Percentiles rank a stretch among this genome's conserved stretches.
Conservation (phyloP, 768 basidiomycete species). For the Rhodosporidiobolus sp. region DNA sequence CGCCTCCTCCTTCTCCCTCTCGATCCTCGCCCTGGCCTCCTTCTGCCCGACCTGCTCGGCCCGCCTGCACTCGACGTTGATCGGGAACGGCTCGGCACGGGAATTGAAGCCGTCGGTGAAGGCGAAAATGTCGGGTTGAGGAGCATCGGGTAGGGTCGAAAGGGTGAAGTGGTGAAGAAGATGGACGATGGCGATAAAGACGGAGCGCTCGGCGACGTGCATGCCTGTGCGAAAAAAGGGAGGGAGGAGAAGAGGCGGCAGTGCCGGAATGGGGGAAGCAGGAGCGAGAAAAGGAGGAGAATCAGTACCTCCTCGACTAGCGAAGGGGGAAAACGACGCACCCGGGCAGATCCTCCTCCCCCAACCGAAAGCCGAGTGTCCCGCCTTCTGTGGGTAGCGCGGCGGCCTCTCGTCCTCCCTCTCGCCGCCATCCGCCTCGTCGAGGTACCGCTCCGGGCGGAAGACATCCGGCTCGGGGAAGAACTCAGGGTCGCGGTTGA, state of each 20-base stretch:
- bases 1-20: constrained; percentile 2
- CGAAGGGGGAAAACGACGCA: neutral
- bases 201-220: constrained; percentile 18
- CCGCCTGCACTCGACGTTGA: neutral
- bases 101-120: constrained; percentile 8
- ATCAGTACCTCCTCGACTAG: too few relatives aligned
- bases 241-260: too few relatives aligned
- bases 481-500: constrained; percentile 29
- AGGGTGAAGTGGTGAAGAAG: constrained; percentile 12
- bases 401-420: neutral
- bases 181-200: constrained; percentile 5
- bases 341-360: constrained; percentile 10
- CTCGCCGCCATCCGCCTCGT: neutral
- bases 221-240: too few relatives aligned
- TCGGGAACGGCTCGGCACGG: neutral
- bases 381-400: constrained; percentile 16
- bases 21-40: neutral
- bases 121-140: constrained; percentile 8
- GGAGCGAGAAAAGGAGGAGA: neutral
- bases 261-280: too few relatives aligned
- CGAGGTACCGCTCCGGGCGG: constrained; percentile 39
- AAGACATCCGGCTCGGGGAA: constrained; percentile 40
- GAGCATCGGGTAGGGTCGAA: neutral
- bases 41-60: constrained; percentile 5
- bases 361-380: constrained; percentile 14